These are phyloP conservation scores for Metarhizium sp. DNA, from an alignment of 2,329 filamentous ascomycete species.

Conservation along the genomic window DNA sequence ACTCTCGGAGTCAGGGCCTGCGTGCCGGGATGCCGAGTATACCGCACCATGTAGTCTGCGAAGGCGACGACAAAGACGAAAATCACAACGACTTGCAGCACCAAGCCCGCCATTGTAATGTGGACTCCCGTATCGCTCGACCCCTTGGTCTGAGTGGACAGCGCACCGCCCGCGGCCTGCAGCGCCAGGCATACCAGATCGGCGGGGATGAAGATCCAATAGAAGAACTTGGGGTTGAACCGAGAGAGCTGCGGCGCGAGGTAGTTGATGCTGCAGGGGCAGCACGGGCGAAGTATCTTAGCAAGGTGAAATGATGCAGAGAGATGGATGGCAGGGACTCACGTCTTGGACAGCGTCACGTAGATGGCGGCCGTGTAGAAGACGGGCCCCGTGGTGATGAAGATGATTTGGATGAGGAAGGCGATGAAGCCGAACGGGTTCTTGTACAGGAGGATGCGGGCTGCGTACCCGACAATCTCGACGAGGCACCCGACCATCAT, in stretches of 20 bases:
- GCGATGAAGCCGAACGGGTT: constrained; percentile 48
- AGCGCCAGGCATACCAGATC: constrained; percentile 45
- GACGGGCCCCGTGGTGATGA: constrained; percentile 30
- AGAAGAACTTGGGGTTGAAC: constrained; percentile 29
- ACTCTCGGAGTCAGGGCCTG: constrained; percentile 13
- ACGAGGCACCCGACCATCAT: constrained; percentile 45
- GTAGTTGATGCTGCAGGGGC: constrained; percentile 23
- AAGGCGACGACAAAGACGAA: constrained; percentile 40
- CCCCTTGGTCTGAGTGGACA: constrained; percentile 35
- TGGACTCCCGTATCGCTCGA: constrained; percentile 30
- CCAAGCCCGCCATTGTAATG: constrained; percentile 38
- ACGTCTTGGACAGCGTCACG: constrained; percentile 42
- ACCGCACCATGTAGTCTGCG: constrained; percentile 36
- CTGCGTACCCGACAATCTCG: constrained; percentile 55
- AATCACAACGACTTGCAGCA: constrained; percentile 48
- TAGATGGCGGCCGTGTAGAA: constrained; percentile 53
- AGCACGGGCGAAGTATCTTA: too few relatives aligned
- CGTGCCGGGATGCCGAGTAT: constrained; percentile 15
- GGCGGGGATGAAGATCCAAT: constrained; percentile 40
- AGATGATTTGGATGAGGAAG: constrained; percentile 53
- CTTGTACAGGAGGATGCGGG: constrained; percentile 43
- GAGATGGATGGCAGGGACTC: constrained; percentile 4
- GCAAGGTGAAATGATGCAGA: fast-evolving
- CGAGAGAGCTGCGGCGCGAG: constrained; percentile 29
- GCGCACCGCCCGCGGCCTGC: constrained; percentile 45